phyloP scores from a whole-genome alignment of 2,329 filamentous ascomycete genomes.

The Aspergillus niger region DNA sequence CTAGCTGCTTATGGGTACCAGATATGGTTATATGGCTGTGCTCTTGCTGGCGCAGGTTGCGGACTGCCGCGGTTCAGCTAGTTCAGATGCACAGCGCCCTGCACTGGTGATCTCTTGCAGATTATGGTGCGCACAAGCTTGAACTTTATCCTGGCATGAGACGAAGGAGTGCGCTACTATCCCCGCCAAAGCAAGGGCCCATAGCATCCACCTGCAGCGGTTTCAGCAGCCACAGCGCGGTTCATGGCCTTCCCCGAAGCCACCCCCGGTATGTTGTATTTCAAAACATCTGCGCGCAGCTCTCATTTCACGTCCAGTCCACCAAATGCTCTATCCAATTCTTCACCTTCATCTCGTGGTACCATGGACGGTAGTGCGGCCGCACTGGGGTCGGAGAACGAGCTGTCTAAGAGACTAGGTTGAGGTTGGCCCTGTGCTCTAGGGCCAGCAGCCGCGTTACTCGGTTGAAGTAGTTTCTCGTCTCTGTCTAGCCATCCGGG shows the following conservation, averaged over 20 bases:
- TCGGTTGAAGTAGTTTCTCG: slow-evolving; percentile 61
- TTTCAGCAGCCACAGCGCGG: not conserved
- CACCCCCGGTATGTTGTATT: not conserved
- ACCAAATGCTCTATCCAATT: slow-evolving; percentile 57
- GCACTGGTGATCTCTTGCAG: not conserved
- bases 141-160: not conserved
- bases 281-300: not conserved
- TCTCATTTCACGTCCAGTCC: slow-evolving; percentile 47
- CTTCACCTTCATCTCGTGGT: slow-evolving; percentile 52
- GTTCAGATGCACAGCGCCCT: not conserved
- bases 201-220: not conserved
- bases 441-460: slow-evolving; percentile 20
- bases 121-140: not conserved
- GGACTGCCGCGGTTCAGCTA: not conserved
- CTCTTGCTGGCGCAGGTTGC: not conserved
- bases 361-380: slow-evolving; percentile 42
- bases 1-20: not conserved
- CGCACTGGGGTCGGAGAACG: slow-evolving; percentile 35
- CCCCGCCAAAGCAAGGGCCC: not conserved
- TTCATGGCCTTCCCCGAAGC: not conserved
- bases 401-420: slow-evolving; percentile 42
- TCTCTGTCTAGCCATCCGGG: slow-evolving; percentile 67
- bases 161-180: not conserved
- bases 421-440: slow-evolving; percentile 18
- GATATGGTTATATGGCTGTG: not conserved